Conservation (phyloP, 2,329 filamentous ascomycete genomes). For the Aspergillus sp. region DNA sequence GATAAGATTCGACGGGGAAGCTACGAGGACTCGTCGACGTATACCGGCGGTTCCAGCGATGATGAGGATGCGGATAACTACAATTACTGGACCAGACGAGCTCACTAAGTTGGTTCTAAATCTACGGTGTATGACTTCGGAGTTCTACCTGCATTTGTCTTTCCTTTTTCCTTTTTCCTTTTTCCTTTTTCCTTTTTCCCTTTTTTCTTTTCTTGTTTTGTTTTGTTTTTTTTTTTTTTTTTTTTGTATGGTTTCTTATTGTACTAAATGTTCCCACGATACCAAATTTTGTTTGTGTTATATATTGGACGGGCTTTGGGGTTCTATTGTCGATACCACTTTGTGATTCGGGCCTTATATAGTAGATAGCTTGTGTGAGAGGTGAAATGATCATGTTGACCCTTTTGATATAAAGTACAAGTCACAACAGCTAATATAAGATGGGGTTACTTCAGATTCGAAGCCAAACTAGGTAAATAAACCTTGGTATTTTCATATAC, state of each 20-base stretch:
- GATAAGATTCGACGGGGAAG: conserved; percentile 19
- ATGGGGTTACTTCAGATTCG: neutral
- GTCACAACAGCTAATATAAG: neutral
- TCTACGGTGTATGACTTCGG: too few relatives aligned
- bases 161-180: too few relatives aligned
- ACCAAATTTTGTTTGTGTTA: too few relatives aligned
- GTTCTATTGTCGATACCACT: too few relatives aligned
- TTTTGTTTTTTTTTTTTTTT: too few relatives aligned
- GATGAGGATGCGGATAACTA: conserved; percentile 26
- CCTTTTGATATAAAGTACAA: neutral
- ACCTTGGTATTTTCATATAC: conserved; percentile 92
- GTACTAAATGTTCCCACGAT: too few relatives aligned
- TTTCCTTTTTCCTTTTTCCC: too few relatives aligned
- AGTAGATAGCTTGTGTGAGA: neutral
- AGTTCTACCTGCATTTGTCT: too few relatives aligned
- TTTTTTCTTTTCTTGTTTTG: too few relatives aligned
- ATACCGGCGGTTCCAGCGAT: conserved; percentile 27
- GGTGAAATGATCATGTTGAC: neutral
- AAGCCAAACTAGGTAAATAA: conserved; percentile 52
- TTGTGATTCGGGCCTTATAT: neutral
- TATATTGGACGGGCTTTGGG: too few relatives aligned
- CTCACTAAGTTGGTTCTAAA: conserved; percentile 4
- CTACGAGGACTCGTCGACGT: conserved; percentile 25
- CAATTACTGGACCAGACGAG: conserved; percentile 22
- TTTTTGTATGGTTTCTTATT: too few relatives aligned